Percentiles rank a stretch among this genome's conserved stretches.
Evolutionary conservation across 352 stramenopile species (phyloP).

Genomic region (Globisporangium cederbergense): DNA sequence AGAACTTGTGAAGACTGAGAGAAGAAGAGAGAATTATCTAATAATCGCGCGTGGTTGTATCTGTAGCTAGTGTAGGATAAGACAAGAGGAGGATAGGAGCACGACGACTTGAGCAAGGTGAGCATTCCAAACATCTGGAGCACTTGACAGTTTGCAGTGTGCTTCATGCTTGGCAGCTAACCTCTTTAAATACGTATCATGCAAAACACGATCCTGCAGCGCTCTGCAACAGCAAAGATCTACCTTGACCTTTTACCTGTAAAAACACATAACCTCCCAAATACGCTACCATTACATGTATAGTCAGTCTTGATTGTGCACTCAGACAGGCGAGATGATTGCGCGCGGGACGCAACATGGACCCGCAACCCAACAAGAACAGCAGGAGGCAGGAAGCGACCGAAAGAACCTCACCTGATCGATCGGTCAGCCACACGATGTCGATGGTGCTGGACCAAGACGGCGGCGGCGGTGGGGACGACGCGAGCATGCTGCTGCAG

Average conservation of each 20-base stretch:
- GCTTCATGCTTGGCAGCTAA: too few species aligned
- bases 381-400: too few species aligned
- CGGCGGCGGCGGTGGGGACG: neutral
- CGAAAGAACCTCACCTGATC: too few species aligned
- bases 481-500: slow-evolving; percentile 11
- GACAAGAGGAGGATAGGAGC: neutral
- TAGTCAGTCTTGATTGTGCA: too few species aligned
- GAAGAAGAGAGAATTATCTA: neutral
- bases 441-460: neutral
- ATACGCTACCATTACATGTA: neutral
- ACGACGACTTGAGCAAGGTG: neutral
- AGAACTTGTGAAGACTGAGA: neutral
- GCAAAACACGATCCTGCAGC: too few species aligned
- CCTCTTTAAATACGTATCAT: too few species aligned
- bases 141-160: too few species aligned
- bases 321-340: too few species aligned
- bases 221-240: too few species aligned
- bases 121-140: too few species aligned
- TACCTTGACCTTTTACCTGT: neutral
- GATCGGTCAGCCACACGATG: too few species aligned
- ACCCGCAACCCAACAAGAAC: too few species aligned
- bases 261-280: neutral
- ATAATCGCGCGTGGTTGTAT: slow-evolving; percentile 6
- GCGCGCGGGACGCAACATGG: neutral
- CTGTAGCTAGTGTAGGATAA: slow-evolving; percentile 9